phyloP scores from a whole-genome alignment of 345 rosid genomes.

The Salix udensis region DNA sequence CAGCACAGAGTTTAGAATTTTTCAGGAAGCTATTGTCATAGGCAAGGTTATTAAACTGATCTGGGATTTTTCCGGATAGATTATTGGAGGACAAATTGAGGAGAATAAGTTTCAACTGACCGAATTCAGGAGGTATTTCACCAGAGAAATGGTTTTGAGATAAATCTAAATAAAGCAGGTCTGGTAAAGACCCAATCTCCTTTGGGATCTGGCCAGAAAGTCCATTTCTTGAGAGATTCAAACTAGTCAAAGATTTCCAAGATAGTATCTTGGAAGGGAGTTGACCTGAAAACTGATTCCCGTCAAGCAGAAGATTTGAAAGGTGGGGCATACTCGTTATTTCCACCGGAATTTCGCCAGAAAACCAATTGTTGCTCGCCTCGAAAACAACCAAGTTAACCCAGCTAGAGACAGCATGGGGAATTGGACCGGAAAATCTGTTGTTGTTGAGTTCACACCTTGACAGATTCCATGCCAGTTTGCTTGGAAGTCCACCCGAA shows the following conservation, averaged over 20 bases:
- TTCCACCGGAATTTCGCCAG: conserved; percentile 57
- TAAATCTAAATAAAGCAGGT: conserved; percentile 49
- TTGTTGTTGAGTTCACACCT: conserved; percentile 71
- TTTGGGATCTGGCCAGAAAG: conserved; percentile 69
- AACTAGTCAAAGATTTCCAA: conserved; percentile 49
- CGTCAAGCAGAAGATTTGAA: conserved; percentile 42
- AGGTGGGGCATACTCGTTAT: conserved; percentile 52
- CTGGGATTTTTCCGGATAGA: conserved; percentile 62
- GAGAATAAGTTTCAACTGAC: conserved; percentile 35
- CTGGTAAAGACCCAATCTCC: conserved; percentile 55
- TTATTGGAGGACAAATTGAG: conserved; percentile 69
- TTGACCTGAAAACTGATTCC: conserved; percentile 60
- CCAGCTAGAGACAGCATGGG: conserved; percentile 48
- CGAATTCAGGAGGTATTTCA: conserved; percentile 55
- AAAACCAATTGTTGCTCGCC: conserved; percentile 66
- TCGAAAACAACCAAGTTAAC: conserved; percentile 43
- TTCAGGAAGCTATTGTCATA: conserved; percentile 65
- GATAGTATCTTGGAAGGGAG: conserved; percentile 58
- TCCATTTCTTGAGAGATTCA: conserved; percentile 57
- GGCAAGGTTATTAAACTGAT: conserved; percentile 50
- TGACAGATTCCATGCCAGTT: conserved; percentile 56
- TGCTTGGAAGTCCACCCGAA: conserved; percentile 62
- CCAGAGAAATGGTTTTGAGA: conserved; percentile 72
- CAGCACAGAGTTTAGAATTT: conserved; percentile 69
- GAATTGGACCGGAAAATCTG: conserved; percentile 69